Evolutionary conservation across 208 protist species (phyloP), one percentile per base, ranked within the genome.

Genomic region (Acanthamoeba healyi): DNA sequence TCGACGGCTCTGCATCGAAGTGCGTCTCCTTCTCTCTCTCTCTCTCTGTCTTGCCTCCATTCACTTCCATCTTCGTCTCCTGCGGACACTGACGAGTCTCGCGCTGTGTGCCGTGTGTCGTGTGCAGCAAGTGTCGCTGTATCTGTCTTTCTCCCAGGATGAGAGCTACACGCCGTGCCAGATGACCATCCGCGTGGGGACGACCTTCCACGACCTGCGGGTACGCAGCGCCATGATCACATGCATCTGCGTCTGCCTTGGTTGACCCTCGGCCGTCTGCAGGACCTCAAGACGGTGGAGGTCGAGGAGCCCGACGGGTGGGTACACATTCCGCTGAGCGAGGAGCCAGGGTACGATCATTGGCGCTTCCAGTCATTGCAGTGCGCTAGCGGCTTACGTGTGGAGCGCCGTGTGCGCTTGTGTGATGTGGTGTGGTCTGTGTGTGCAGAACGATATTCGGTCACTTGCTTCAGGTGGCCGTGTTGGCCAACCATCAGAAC

Each of bases 91-190:
- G n/a, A n/a, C n/a, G n/a, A n/a, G n/a, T n/a, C n/a, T n/a, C n/a
- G n/a, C n/a, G n/a, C n/a, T n/a, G n/a, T n/a, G n/a, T n/a, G n/a
- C n/a, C n/a, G n/a, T n/a, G n/a, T n/a, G n/a, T n/a, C n/a, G n/a
- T n/a, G n/a, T n/a, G 42, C 79, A 95, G 74, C 74, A 94, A 34
- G 5, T 95, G 61, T 88, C 86, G 70, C 36, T 96, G 7, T 94
- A 95, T 54, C 70, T 94, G 63, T 95, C 98, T 74, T 96, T 95
- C 89, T 97, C 97, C 90, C 88, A 95, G 0, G 97, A 98, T 94
- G 97, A 98, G 86, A 97, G 95, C 91, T 98, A 98, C 94, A 98
- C 97, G 29, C 97, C 97, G 46, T 51, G 81, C 38, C 95, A 96
- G 79, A 94, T 98, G n/a, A 94, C 91, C 44, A 96, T 98, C 17